phyloP scores from a whole-genome alignment of 2,329 filamentous ascomycete genomes.

The Lachnellula hyalina region DNA sequence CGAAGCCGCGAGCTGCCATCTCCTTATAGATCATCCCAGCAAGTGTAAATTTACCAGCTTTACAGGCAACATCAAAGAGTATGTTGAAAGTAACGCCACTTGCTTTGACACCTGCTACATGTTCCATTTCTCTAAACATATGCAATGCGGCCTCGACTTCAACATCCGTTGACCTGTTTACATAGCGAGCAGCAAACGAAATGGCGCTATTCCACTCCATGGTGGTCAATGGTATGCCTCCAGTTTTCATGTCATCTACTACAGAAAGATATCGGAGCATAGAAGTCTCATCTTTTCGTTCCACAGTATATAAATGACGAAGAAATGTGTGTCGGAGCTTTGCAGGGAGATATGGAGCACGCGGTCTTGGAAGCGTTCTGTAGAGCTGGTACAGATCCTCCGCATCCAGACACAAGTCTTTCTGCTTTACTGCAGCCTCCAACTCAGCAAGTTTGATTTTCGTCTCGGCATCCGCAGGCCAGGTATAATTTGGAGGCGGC shows the following conservation, averaged over 20 bases:
- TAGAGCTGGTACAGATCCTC: conserved; percentile 32
- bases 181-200: conserved; percentile 69
- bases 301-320: conserved; percentile 27
- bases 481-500: conserved; percentile 26
- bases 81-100: conserved; percentile 88
- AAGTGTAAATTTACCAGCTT: conserved; percentile 75
- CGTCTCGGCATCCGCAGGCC: conserved; percentile 26
- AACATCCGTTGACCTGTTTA: conserved; percentile 49
- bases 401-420: conserved; percentile 17
- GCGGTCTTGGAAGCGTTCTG: conserved; percentile 30
- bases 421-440: conserved; percentile 11
- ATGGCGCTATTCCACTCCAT: conserved; percentile 82
- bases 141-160: conserved; percentile 66
- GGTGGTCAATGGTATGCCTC: conserved; percentile 61
- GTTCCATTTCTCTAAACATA: conserved; percentile 89
- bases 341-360: conserved; percentile 28
- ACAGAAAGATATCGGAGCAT: conserved; percentile 82
- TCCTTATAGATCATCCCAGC: conserved; percentile 82
- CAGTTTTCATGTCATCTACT: conserved; percentile 74
- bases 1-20: conserved; percentile 64
- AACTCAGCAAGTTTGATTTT: conserved; percentile 24
- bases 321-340: conserved; percentile 28
- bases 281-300: conserved; percentile 37
- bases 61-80: conserved; percentile 82
- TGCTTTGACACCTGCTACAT: conserved; percentile 55